These are phyloP conservation scores for Crataegus laevigata DNA, from an alignment of 306 rosid genomes.

Conservation along the genomic window DNA sequence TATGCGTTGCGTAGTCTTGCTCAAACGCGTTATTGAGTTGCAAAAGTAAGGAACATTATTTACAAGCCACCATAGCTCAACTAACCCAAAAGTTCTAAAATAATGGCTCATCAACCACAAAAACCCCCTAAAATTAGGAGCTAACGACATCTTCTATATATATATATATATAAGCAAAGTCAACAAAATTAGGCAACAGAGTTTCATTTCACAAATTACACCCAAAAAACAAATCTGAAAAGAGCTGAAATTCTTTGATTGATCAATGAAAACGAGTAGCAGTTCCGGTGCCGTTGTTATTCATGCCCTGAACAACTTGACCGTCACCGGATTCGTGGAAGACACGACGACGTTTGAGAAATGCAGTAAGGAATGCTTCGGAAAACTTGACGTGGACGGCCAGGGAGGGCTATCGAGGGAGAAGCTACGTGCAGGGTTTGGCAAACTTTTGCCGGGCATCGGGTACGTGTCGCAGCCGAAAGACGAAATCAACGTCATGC, in stretches of 20 bases:
- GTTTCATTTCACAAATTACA: neutral
- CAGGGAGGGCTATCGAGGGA: constrained; percentile 40
- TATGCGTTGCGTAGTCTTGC: too few species aligned
- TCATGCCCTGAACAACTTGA: constrained; percentile 31
- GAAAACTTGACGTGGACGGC: constrained; percentile 27
- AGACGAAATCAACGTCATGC: constrained; percentile 8
- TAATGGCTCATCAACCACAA: constrained; percentile 2
- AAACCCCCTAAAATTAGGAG: neutral
- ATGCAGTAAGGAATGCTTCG: constrained; percentile 34
- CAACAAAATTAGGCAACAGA: neutral
- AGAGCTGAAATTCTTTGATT: too few species aligned
- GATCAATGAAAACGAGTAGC: constrained; percentile 23
- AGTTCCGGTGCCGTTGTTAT: neutral
- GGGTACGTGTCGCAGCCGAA: constrained; percentile 22
- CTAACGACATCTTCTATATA: neutral
- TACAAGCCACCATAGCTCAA: too few species aligned
- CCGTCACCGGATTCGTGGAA: constrained; percentile 21
- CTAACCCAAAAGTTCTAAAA: neutral
- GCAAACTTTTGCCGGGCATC: constrained; percentile 26
- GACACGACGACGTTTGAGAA: constrained; percentile 29
- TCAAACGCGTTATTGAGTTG: neutral
- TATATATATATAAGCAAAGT: neutral
- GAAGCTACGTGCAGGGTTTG: constrained; percentile 24
- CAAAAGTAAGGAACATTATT: neutral
- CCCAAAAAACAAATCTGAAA: neutral